Evolutionary conservation across 495 filamentous ascomycete genomes (phyloP).

Genomic region (Ascobolus immersus): DNA sequence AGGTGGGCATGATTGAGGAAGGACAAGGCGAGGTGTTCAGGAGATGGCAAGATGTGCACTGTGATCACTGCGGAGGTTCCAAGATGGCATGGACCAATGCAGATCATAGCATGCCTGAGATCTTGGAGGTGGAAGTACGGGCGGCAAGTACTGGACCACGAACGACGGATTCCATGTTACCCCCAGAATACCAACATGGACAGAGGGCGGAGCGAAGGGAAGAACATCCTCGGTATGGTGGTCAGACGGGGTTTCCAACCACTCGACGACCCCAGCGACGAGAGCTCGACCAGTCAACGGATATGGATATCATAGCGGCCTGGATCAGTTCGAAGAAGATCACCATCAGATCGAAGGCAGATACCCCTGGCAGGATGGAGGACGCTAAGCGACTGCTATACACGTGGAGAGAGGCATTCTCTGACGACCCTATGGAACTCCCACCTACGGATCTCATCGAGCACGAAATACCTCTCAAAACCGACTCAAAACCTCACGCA

Average conservation of each 20-base stretch:
- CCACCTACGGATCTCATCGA: background rate
- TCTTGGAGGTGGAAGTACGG: too few species aligned
- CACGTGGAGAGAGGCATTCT: slow-evolving; percentile 4
- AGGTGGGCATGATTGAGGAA: too few species aligned
- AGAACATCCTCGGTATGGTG: too few species aligned
- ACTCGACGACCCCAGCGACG: slow-evolving; percentile 23
- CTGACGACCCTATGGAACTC: background rate
- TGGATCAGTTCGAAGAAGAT: background rate
- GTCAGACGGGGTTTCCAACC: slow-evolving; percentile 31
- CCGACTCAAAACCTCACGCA: background rate
- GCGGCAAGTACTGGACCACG: too few species aligned
- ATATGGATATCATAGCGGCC: background rate
- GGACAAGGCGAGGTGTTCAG: too few species aligned
- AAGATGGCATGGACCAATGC: too few species aligned
- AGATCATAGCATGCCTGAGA: too few species aligned
- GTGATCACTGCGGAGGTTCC: too few species aligned
- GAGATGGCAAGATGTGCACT: too few species aligned
- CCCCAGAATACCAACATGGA: too few species aligned
- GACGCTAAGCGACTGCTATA: background rate
- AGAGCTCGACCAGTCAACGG: slow-evolving; percentile 1
- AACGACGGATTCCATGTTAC: too few species aligned
- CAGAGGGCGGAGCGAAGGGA: too few species aligned
- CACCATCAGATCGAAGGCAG: background rate
- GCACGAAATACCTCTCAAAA: background rate
- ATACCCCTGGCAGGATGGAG: background rate